Evolutionary conservation across 805 yeast genomes (phyloP).

Genomic region (Debaryomyces tyrocola): DNA sequence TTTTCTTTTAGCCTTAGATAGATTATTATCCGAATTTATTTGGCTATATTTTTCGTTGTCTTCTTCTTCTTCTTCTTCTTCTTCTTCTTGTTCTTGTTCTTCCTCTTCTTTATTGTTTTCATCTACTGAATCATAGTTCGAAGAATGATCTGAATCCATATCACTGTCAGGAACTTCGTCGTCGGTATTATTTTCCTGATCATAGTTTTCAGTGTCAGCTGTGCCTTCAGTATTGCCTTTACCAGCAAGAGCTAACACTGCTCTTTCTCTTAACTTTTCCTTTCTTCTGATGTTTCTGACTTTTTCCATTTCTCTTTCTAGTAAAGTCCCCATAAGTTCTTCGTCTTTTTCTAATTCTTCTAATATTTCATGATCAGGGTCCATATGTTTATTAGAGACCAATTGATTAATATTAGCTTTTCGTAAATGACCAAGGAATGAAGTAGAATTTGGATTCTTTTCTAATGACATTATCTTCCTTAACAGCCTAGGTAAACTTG

Average conservation of each 20-base stretch:
- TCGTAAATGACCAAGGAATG: conserved; percentile 36
- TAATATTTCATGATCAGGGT: conserved; percentile 27
- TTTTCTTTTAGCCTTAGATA: conserved; percentile 2
- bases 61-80: not conserved
- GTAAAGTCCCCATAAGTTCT: conserved; percentile 42
- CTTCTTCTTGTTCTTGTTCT: conserved; percentile 6
- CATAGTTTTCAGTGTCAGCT: conserved; percentile 11
- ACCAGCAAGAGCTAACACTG: conserved; percentile 29
- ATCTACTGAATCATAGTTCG: conserved; percentile 9
- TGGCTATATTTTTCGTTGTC: too few species aligned
- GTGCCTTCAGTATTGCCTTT: conserved; percentile 9
- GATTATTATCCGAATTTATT: not conserved
- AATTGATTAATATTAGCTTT: conserved; percentile 48
- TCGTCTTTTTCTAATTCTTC: conserved; percentile 44
- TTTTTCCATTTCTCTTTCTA: conserved; percentile 54
- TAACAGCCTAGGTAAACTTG: conserved; percentile 11
- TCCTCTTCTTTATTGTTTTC: conserved; percentile 17
- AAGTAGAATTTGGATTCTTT: conserved; percentile 8
- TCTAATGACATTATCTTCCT: conserved; percentile 8
- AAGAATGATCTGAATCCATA: conserved; percentile 19
- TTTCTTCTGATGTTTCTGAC: conserved; percentile 44
- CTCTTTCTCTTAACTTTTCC: conserved; percentile 41
- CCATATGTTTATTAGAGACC: conserved; percentile 17
- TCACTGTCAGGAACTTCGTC: conserved; percentile 23
- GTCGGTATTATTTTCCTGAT: conserved; percentile 15